Base-by-base conservation (phyloP, 2,329 filamentous ascomycete species). In the Tolypocladium pustulatum region DNA sequence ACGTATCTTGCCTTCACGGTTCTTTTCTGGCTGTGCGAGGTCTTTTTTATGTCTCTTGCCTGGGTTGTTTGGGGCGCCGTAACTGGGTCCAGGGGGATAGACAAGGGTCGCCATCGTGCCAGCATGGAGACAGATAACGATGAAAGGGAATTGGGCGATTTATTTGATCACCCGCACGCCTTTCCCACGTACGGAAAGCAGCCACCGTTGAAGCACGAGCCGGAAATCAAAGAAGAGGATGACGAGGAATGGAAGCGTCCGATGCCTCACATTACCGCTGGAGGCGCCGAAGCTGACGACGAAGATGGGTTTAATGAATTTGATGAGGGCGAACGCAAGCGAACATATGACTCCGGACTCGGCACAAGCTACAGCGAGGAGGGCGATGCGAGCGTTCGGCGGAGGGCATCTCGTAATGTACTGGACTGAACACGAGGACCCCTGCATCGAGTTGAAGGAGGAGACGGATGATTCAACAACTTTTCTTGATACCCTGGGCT, bases 21-120 rank as follows among this genome's bases (percentile, higher is more conserved):
- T 0, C 65, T 83, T 0, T 97, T 97, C 72, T 97, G 92, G 91
- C 69, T 76, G 1, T 83, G 84, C 15, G 91, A 93, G 68, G 79
- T 95, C 66, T 63, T 84, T 0, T 87, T 86, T 49, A 82, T 89
- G 69, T 76, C 78, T 1, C 41, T 86, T 0, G 85, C 82, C 0
- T 96, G 90, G 87, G 69, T 81, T 1, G 53, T 81, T 65, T 89
- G 64, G 67, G 68, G 57, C 25, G 76, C 71, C 10, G 75, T 75
- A 38, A 70, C 61, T 13, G 61, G 62, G 27, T 57, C 63, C 41
- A 56, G 58, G 41, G 53, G 61, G 37, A 40, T 62, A 55, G 46
- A 60, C 54, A 40, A 58, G 55, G 58, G 61, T 54, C 57, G 56
- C 8, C 60, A 56, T 36, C 52, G 51, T 15, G 27, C 56, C n/a